Evolutionary conservation across 352 stramenopile species (phyloP).

Genomic region (Blastocystis sp.): DNA sequence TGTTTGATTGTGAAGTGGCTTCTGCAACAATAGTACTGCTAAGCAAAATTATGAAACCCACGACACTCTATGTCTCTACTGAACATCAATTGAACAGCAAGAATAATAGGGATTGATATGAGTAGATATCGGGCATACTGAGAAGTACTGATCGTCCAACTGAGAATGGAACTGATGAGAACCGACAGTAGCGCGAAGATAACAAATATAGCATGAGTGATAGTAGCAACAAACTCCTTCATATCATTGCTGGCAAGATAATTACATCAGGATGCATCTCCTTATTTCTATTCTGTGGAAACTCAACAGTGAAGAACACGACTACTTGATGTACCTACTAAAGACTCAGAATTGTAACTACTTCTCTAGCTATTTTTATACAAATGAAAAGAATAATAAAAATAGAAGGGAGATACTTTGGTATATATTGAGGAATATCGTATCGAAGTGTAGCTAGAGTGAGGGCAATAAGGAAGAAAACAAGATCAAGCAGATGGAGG

Average conservation of each 20-base stretch:
- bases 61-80: not conserved
- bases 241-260: not conserved
- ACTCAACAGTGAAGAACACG: not conserved
- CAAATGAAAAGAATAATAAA: not conserved
- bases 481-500: not conserved
- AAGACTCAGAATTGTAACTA: not conserved
- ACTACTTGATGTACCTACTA: not conserved
- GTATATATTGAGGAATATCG: not conserved
- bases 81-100: not conserved
- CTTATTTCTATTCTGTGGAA: not conserved
- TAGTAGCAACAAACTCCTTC: not conserved
- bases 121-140: not conserved
- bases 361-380: not conserved
- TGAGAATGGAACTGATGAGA: not conserved
- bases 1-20: not conserved
- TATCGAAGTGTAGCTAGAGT: not conserved
- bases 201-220: not conserved
- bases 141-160: not conserved
- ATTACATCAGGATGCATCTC: not conserved
- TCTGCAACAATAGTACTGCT: not conserved
- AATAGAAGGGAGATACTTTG: not conserved
- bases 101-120: not conserved
- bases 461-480: not conserved
- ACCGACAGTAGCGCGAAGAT: not conserved
- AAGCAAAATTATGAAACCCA: not conserved